Conservation (phyloP, 306 rosid species). For the Begonia masoniana region DNA sequence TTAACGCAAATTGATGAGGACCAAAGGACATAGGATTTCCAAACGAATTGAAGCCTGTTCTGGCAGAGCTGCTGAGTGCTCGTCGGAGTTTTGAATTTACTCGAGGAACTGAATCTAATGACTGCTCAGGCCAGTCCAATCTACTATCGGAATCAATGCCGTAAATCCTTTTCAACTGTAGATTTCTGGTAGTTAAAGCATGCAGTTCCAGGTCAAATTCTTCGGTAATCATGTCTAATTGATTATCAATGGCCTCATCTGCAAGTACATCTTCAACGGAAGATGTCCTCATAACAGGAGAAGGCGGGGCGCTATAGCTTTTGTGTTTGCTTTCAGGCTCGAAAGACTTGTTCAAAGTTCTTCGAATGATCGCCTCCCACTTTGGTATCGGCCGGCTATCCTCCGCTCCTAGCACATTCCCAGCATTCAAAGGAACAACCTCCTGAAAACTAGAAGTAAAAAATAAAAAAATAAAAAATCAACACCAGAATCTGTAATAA, state of each 20-base stretch:
- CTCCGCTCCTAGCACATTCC: conserved; percentile 89
- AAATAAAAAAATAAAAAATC: neutral
- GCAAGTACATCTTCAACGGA: conserved; percentile 64
- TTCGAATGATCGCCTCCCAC: conserved; percentile 88
- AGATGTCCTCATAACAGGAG: conserved; percentile 74
- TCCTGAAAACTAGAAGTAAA: conserved; percentile 65
- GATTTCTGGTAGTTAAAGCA: conserved; percentile 8
- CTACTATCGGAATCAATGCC: conserved; percentile 39
- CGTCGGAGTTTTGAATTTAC: conserved; percentile 59
- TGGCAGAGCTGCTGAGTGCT: conserved; percentile 65
- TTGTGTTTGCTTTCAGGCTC: conserved; percentile 50
- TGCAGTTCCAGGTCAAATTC: conserved; percentile 15
- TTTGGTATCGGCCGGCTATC: conserved; percentile 65
- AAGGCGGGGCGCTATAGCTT: conserved; percentile 86
- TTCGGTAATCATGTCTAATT: conserved; percentile 31
- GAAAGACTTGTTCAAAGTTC: conserved; percentile 56
- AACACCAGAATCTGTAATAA: too few species aligned
- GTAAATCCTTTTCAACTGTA: conserved; percentile 45
- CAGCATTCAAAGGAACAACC: conserved; percentile 92
- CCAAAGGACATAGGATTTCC: conserved; percentile 25
- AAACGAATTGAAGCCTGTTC: conserved; percentile 45
- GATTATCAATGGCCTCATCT: conserved; percentile 34
- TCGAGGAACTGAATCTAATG: conserved; percentile 71
- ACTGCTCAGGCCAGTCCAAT: conserved; percentile 84
- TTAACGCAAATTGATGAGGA: conserved; percentile 11